phyloP scores from a whole-genome alignment of 75 land plant genomes.

The Isoetes taiwanensis region DNA sequence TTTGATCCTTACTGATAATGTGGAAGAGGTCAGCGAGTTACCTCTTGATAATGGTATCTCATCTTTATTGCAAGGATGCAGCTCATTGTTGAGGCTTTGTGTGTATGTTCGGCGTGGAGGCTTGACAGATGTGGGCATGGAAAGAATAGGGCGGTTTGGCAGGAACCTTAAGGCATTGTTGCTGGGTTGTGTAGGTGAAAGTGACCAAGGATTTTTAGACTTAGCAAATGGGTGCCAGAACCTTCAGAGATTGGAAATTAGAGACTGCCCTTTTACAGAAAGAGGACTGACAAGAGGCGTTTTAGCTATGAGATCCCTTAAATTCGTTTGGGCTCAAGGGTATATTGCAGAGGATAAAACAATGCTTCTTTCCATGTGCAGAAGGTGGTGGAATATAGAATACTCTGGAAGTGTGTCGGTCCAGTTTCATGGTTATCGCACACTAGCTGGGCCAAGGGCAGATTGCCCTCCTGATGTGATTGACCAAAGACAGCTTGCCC shows the following conservation, averaged over 20 bases:
- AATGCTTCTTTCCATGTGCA: slow-evolving; percentile 40
- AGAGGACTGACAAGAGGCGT: background rate
- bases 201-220: background rate
- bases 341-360: slow-evolving; percentile 15
- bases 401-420: slow-evolving; percentile 22
- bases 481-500: no score
- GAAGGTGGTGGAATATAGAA: slow-evolving; percentile 61
- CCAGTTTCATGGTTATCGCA: slow-evolving; percentile 20
- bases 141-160: background rate
- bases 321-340: background rate
- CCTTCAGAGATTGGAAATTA: background rate
- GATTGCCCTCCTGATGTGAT: slow-evolving; percentile 24
- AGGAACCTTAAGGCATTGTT: background rate
- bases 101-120: background rate
- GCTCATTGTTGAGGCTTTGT: background rate
- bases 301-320: background rate
- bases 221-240: background rate
- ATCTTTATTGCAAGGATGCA: background rate
- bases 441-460: slow-evolving; percentile 20
- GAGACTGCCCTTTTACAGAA: background rate
- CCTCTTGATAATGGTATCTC: background rate
- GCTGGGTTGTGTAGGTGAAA: background rate
- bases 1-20: background rate
- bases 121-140: background rate
- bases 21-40: background rate